Percentiles rank a stretch among this genome's conserved stretches.
phyloP scores from a whole-genome alignment of 495 filamentous ascomycete genomes.

The Penicillium soppii region DNA sequence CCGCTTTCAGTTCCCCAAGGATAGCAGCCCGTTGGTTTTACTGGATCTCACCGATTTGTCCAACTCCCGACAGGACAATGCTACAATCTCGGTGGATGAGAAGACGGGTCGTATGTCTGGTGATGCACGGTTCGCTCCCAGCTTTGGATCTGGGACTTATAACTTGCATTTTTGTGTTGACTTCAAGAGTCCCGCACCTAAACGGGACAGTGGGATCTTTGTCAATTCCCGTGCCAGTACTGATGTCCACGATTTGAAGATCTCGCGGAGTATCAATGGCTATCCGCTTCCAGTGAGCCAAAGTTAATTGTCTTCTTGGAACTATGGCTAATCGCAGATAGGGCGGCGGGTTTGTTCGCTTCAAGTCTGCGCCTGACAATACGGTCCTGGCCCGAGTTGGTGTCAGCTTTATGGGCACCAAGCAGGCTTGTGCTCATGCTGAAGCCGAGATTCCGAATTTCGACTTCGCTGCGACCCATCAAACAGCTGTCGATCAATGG shows the following conservation, averaged over 20 bases:
- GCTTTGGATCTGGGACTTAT: slow-evolving; percentile 63
- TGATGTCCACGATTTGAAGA: slow-evolving; percentile 55
- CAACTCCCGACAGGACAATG: slow-evolving; percentile 64
- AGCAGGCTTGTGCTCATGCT: slow-evolving; percentile 62
- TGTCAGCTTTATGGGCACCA: slow-evolving; percentile 66
- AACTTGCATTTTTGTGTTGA: slow-evolving; percentile 68
- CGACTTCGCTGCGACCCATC: slow-evolving; percentile 40
- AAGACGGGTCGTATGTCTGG: slow-evolving; percentile 67
- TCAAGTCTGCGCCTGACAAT: slow-evolving; percentile 39
- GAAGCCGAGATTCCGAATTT: slow-evolving; percentile 59
- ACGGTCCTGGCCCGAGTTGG: slow-evolving; percentile 63
- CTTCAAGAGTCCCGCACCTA: slow-evolving; percentile 52
- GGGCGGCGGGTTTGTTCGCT: slow-evolving; percentile 67
- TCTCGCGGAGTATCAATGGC: slow-evolving; percentile 67
- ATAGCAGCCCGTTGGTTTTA: slow-evolving; percentile 56
- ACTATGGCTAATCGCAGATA: slow-evolving; percentile 9
- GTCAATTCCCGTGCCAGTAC: slow-evolving; percentile 41
- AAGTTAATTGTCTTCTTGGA: background rate
- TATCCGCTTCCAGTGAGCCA: slow-evolving; percentile 60
- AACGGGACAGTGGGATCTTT: slow-evolving; percentile 44
- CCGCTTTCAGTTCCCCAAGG: slow-evolving; percentile 59
- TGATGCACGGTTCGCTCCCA: slow-evolving; percentile 64
- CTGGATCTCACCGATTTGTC: slow-evolving; percentile 70
- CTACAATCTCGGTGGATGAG: slow-evolving; percentile 55
- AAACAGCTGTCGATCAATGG: slow-evolving; percentile 47